Evolutionary conservation across 164 flowering plant species (phyloP), one percentile per base, ranked within the genome.

Genomic region (Litsea cubeba): DNA sequence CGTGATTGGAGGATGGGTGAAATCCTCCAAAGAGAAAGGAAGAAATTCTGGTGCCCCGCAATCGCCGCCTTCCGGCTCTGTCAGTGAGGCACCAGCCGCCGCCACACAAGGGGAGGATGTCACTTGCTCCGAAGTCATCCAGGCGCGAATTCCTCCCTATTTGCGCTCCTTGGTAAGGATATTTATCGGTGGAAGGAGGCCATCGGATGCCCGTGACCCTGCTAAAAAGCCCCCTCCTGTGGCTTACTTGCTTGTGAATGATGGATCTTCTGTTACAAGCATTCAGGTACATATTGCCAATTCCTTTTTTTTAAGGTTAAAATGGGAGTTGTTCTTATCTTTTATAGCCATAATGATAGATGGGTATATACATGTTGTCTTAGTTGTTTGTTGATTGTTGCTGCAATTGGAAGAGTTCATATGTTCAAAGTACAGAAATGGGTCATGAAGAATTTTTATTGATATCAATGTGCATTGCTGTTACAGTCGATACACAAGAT

Each of bases 1-100:
- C 64, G 91, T 93, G 78, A 63, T 93, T 18, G 99, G 98, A 0
- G 99, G 99, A 24, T 95, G 99, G 98, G 99, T 95, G 66, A 93
- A 86, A 80, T 83, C 93, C 10, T 83, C 88, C 17, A 89, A 81
- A 75, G 91, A 85, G 76, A 75, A 79, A 46, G 80, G 12, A 72
- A 81, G 80, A 77, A 88, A 82, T 6, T 72, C 72, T 20, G 25
- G 51, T 6, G 72, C 80, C 14, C 23, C 62, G 23, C 49, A 23
- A 0, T 14, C 12, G 5, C 20, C n/a, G n/a, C 6, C 60, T 11
- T 12, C 7, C 60, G 26, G 8, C 40, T 76, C 78, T 1, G 12
- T 22, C 3, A 50, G 72, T 1, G 80, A 49, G 28, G 72, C 60
- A 8, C 67, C 32, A 17, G 76, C 18, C 0, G 49, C 74, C 23